A percentile compares a stretch with the other conserved stretches of the same genome.
Conservation (phyloP, 805 yeast genomes). For the Ogataea naganishii region DNA sequence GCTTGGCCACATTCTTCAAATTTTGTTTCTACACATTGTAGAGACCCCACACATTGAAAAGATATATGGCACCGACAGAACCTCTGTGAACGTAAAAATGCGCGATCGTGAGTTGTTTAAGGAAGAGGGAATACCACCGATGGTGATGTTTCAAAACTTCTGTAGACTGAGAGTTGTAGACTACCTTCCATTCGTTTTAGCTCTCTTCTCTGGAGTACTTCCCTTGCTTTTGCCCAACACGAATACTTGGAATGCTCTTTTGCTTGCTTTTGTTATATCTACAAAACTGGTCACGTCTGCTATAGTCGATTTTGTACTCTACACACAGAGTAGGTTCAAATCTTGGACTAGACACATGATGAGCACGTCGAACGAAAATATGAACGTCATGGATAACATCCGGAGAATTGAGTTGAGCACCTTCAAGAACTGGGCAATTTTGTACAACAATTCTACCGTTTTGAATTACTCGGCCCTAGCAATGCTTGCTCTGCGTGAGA, state of each 20-base stretch:
- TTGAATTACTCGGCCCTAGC: constrained; percentile 8
- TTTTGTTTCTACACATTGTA: constrained; percentile 62
- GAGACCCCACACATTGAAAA: constrained; percentile 85
- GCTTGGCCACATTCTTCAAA: constrained; percentile 69
- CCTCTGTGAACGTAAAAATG: constrained; percentile 25
- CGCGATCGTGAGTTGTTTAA: constrained; percentile 9
- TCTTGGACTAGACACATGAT: constrained; percentile 58
- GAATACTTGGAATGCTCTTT: constrained; percentile 19
- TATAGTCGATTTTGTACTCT: constrained; percentile 41
- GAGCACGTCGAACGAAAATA: constrained; percentile 53
- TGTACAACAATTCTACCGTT: constrained; percentile 29
- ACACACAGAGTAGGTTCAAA: constrained; percentile 50
- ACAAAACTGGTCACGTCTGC: constrained; percentile 42
- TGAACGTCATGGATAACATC: constrained; percentile 12
- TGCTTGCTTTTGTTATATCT: constrained; percentile 26
- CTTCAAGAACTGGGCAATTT: constrained; percentile 62
- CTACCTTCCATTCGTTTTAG: constrained; percentile 35
- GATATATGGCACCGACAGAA: constrained; percentile 43
- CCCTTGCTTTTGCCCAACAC: constrained; percentile 28
- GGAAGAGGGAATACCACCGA: constrained; percentile 21
- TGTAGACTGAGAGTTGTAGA: constrained; percentile 59
- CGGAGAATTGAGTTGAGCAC: constrained; percentile 25
- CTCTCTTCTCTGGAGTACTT: constrained; percentile 31
- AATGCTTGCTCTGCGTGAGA: constrained; percentile 6
- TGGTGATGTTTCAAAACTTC: constrained; percentile 52